Percentiles rank a stretch among this genome's conserved stretches.
phyloP scores from a whole-genome alignment of 495 filamentous ascomycete species.

The Glonium stellatum region DNA sequence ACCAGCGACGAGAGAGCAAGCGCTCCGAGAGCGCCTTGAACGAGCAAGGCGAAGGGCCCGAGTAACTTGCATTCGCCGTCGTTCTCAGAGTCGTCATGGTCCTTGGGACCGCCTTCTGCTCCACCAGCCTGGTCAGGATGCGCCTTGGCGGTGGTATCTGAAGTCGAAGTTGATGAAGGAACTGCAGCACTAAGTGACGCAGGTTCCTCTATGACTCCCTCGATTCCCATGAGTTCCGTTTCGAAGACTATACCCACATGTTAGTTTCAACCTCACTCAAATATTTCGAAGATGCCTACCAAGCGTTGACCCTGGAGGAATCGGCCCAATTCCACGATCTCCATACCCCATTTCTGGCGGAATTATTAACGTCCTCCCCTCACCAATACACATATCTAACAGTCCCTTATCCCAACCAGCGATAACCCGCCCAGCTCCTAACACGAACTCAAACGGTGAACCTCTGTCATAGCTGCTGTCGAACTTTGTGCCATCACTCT shows the following conservation, averaged over 20 bases:
- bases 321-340: slow-evolving; percentile 58
- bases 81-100: slow-evolving; percentile 38
- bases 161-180: slow-evolving; percentile 9
- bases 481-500: slow-evolving; percentile 46
- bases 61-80: slow-evolving; percentile 74
- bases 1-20: slow-evolving; percentile 80
- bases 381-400: slow-evolving; percentile 92
- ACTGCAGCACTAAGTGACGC: background rate
- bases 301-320: slow-evolving; percentile 70
- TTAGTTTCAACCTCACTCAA: slow-evolving; percentile 21
- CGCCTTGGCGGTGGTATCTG: slow-evolving; percentile 7
- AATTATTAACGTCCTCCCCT: slow-evolving; percentile 87
- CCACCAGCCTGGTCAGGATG: slow-evolving; percentile 4
- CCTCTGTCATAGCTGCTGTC: slow-evolving; percentile 68
- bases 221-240: slow-evolving; percentile 84
- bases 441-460: slow-evolving; percentile 65
- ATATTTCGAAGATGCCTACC: slow-evolving; percentile 36
- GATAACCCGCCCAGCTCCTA: slow-evolving; percentile 79
- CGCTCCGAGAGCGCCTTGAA: slow-evolving; percentile 80
- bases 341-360: slow-evolving; percentile 85
- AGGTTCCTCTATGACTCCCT: slow-evolving; percentile 52
- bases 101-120: slow-evolving; percentile 22
- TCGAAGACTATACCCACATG: slow-evolving; percentile 61
- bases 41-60: slow-evolving; percentile 77
- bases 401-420: slow-evolving; percentile 90